Evolutionary conservation across 805 yeast species (phyloP).

Genomic region (Saccharomycopsis lassenensis): DNA sequence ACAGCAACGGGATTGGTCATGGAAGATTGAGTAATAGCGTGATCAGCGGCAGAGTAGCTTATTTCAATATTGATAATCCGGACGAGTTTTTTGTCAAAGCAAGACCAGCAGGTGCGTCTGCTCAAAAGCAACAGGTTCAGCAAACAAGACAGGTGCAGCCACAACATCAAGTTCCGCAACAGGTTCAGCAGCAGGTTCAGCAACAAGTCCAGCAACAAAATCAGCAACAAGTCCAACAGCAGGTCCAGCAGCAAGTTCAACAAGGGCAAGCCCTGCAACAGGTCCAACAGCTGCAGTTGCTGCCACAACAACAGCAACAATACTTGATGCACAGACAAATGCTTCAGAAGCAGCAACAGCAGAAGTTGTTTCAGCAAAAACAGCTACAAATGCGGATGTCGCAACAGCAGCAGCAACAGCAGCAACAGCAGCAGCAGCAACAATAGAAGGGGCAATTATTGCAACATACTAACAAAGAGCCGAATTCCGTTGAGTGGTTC

Average conservation of each 20-base stretch:
- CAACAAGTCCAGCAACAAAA: constrained; percentile 15
- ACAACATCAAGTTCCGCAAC: constrained; percentile 3
- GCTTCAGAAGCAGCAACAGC: constrained; percentile 2
- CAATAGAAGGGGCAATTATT: too few species aligned
- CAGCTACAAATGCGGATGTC: too few species aligned
- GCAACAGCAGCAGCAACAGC: constrained; percentile 12
- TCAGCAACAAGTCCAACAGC: constrained; percentile 18
- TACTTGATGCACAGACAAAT: constrained; percentile 3
- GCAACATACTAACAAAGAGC: too few species aligned
- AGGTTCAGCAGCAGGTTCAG: constrained; percentile 6
- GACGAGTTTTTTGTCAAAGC: constrained; percentile 47
- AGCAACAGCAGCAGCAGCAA: constrained; percentile 24
- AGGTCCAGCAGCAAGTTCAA: constrained; percentile 1
- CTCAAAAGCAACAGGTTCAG: constrained; percentile 19
- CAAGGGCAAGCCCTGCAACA: constrained; percentile 8
- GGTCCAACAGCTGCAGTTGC: constrained; percentile 20
- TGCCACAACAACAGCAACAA: constrained; percentile 22
- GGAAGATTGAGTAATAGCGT: constrained; percentile 14
- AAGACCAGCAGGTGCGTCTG: constrained; percentile 31
- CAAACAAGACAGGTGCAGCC: too few species aligned
- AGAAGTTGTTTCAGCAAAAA: too few species aligned
- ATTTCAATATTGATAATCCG: constrained; percentile 61
- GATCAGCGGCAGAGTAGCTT: constrained; percentile 67
- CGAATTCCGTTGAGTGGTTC: too few species aligned
- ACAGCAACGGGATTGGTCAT: constrained; percentile 56